phyloP scores from a whole-genome alignment of 768 basidiomycete species.

The Pisolithus orientalis region DNA sequence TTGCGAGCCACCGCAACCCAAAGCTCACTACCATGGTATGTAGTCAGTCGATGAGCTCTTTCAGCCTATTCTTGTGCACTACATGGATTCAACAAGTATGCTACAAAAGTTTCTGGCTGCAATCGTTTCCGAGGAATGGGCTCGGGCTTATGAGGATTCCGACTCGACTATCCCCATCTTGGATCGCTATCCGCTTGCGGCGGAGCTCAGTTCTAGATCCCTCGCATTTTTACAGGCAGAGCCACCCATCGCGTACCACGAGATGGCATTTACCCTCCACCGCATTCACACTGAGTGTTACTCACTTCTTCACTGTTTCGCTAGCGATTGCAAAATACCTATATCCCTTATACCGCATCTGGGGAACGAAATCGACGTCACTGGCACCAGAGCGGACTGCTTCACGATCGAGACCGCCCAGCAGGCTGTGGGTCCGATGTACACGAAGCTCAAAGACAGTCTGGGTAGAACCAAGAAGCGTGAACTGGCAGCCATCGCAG shows the following conservation, averaged over 20 bases:
- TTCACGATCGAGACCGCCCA: conserved; percentile 81
- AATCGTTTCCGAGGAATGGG: conserved; percentile 90
- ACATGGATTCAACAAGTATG: conserved; percentile 84
- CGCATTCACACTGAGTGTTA: conserved; percentile 78
- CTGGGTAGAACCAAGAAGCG: conserved; percentile 75
- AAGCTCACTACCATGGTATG: not conserved
- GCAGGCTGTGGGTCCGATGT: conserved; percentile 62
- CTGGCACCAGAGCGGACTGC: conserved; percentile 52
- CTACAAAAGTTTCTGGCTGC: conserved; percentile 86
- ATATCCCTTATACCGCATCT: conserved; percentile 73
- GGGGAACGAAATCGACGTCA: conserved; percentile 71
- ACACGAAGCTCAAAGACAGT: conserved; percentile 65
- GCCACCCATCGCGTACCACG: conserved; percentile 79
- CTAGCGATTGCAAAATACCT: conserved; percentile 81
- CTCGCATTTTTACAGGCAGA: conserved; percentile 68
- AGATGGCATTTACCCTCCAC: conserved; percentile 77
- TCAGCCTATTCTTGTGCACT: conserved; percentile 68
- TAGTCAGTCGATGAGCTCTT: conserved; percentile 61
- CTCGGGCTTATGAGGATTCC: conserved; percentile 43
- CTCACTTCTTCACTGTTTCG: conserved; percentile 76
- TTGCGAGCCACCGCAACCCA: not conserved
- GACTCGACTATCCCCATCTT: conserved; percentile 38
- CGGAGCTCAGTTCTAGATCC: conserved; percentile 62
- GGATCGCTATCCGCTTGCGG: conserved; percentile 52
- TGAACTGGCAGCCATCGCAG: conserved; percentile 65